These are phyloP conservation scores for Chaetoceros tenuissimus DNA, from an alignment of 108 stramenopile species.

Conservation along the genomic window DNA sequence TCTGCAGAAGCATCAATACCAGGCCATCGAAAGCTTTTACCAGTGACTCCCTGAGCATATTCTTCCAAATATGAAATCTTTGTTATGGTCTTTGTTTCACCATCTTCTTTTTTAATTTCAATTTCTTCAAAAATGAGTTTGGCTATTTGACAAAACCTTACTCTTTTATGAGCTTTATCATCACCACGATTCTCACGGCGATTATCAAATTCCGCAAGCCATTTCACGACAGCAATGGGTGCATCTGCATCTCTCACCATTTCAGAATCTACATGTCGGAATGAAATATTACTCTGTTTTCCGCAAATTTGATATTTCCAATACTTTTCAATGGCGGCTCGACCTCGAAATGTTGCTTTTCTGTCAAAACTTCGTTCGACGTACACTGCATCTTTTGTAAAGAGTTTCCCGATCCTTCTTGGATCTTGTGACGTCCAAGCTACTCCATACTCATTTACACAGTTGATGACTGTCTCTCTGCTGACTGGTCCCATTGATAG, in stretches of 20 bases:
- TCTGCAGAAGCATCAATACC: not conserved
- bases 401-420: not conserved
- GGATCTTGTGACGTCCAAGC: constrained; percentile 2
- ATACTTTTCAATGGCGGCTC: constrained; percentile 1
- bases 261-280: constrained; percentile 7
- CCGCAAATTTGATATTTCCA: constrained; percentile 10
- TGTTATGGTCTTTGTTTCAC: not conserved
- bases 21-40: constrained; percentile 2
- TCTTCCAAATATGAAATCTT: constrained; percentile 6
- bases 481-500: constrained; percentile 4
- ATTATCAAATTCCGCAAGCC: constrained; percentile 9
- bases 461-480: not conserved
- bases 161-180: constrained; percentile 2
- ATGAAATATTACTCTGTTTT: not conserved
- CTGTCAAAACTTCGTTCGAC: constrained; percentile 5
- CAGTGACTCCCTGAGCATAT: constrained; percentile 3
- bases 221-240: constrained; percentile 6
- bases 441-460: constrained; percentile 3
- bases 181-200: not conserved
- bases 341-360: constrained; percentile 7
- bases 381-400: constrained; percentile 5
- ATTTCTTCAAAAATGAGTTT: constrained; percentile 5
- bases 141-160: constrained; percentile 7
- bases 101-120: not conserved
- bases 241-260: constrained; percentile 6